These are phyloP conservation scores for Trichothecium sympodiale DNA, from an alignment of 2,329 filamentous ascomycete species.

Conservation along the genomic window DNA sequence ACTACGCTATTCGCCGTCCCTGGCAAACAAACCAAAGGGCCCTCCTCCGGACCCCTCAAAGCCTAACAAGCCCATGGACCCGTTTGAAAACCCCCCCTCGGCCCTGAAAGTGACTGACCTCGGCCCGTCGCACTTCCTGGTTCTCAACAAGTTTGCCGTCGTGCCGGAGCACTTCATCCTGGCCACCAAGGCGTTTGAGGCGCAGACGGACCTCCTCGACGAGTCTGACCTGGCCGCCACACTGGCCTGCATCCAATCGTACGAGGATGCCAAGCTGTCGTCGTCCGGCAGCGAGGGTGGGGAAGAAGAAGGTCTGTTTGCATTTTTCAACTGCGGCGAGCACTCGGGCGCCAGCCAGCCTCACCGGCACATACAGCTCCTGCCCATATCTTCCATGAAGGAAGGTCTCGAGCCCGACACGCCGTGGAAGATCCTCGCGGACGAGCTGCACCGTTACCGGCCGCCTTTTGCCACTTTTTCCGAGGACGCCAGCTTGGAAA, in stretches of 20 bases:
- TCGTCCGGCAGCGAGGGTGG: not conserved
- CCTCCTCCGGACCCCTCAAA: constrained; percentile 20
- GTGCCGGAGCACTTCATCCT: constrained; percentile 64
- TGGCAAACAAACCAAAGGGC: constrained; percentile 55
- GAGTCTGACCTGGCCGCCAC: constrained; percentile 48
- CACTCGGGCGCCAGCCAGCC: constrained; percentile 62
- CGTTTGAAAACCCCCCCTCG: constrained; percentile 50
- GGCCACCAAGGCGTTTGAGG: constrained; percentile 49
- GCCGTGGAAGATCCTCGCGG: constrained; percentile 38
- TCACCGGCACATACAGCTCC: constrained; percentile 61
- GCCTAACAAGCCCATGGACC: constrained; percentile 38
- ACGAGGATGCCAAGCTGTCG: constrained; percentile 17
- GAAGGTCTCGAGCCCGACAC: constrained; percentile 28
- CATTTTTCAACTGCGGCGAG: constrained; percentile 60
- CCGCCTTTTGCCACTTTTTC: constrained; percentile 36
- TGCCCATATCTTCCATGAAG: constrained; percentile 54
- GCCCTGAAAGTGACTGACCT: constrained; percentile 42
- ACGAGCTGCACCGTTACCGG: constrained; percentile 17
- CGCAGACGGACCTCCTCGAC: constrained; percentile 55
- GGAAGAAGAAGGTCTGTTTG: constrained; percentile 35
- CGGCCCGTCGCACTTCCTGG: constrained; percentile 46
- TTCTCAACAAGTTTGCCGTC: constrained; percentile 67
- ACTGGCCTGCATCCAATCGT: constrained; percentile 50
- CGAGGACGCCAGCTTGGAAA: constrained; percentile 21
- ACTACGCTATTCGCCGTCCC: constrained; percentile 57